Percentiles rank a stretch among this genome's conserved stretches.
Evolutionary conservation across 2,329 filamentous ascomycete genomes (phyloP).

Genomic region (Aureobasidium pullulans): DNA sequence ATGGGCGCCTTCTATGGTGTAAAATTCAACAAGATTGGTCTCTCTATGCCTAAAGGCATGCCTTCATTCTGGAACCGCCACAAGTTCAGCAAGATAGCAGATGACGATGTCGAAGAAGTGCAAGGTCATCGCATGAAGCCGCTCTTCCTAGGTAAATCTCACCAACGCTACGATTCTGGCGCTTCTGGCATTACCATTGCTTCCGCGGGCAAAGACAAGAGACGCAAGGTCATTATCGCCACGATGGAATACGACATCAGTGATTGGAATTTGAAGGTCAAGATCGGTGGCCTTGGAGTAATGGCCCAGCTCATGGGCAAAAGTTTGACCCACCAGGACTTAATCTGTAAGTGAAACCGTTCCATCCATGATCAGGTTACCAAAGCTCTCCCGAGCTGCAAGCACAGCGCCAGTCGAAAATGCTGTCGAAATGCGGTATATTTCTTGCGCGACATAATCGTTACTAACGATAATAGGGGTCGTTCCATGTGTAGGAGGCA

Average conservation of each 20-base stretch:
- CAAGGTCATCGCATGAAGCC: conserved; percentile 26
- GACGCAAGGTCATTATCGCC: conserved; percentile 56
- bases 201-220: conserved; percentile 14
- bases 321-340: conserved; percentile 55
- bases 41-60: conserved; percentile 36
- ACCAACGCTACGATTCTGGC: background rate
- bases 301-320: conserved; percentile 65
- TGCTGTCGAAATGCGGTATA: too few relatives aligned
- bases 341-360: conserved; percentile 39
- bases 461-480: conserved; percentile 24
- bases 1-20: conserved; percentile 56
- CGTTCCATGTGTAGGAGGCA: conserved; percentile 48
- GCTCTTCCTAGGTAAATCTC: conserved; percentile 26
- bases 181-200: background rate
- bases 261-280: conserved; percentile 63
- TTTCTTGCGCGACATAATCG: background rate
- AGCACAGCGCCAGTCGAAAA: too few relatives aligned
- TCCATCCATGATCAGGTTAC: too few relatives aligned
- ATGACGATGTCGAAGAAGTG: conserved; percentile 22
- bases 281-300: conserved; percentile 62
- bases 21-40: conserved; percentile 54
- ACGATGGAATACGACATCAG: conserved; percentile 39
- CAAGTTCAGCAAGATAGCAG: conserved; percentile 21
- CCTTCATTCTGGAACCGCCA: conserved; percentile 29
- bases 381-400: too few relatives aligned